Conservation (phyloP, 306 rosid genomes). For the Cicer judaicum region DNA sequence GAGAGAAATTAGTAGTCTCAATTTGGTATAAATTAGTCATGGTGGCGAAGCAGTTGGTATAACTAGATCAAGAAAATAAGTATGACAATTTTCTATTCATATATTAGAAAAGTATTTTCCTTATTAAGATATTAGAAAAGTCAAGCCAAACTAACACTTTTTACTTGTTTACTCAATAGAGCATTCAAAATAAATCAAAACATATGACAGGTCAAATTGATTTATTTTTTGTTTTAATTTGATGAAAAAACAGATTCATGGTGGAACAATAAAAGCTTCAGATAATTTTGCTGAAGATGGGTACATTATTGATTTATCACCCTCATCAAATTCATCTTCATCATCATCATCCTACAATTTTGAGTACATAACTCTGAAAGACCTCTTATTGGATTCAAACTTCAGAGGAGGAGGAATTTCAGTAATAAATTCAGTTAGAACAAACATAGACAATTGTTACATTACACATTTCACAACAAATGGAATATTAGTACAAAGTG, state of each 20-base stretch:
- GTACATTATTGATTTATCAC: conserved; percentile 76
- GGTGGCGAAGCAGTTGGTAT: conserved; percentile 40
- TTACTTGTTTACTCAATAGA: not conserved
- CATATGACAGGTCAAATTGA: conserved; percentile 11
- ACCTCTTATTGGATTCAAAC: conserved; percentile 78
- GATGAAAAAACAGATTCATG: conserved; percentile 70
- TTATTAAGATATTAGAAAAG: not conserved
- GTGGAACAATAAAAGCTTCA: conserved; percentile 82
- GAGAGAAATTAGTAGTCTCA: not conserved
- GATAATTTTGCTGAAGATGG: conserved; percentile 61
- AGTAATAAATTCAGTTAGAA: conserved; percentile 78
- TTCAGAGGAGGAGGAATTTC: conserved; percentile 86
- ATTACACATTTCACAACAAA: conserved; percentile 78
- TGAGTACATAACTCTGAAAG: conserved; percentile 74
- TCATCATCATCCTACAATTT: conserved; percentile 68
- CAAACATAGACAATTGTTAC: conserved; percentile 83
- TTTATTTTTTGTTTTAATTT: conserved; percentile 14
- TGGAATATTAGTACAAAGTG: conserved; percentile 72
- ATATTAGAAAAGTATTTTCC: not conserved
- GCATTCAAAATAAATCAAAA: not conserved
- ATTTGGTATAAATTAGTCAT: conserved; percentile 34
- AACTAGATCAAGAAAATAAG: conserved; percentile 36
- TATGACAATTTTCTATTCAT: conserved; percentile 21
- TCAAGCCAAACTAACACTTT: conserved; percentile 17
- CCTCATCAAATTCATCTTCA: conserved; percentile 54